phyloP scores from a whole-genome alignment of 441 rosid genomes.

The Adansonia grandidieri region DNA sequence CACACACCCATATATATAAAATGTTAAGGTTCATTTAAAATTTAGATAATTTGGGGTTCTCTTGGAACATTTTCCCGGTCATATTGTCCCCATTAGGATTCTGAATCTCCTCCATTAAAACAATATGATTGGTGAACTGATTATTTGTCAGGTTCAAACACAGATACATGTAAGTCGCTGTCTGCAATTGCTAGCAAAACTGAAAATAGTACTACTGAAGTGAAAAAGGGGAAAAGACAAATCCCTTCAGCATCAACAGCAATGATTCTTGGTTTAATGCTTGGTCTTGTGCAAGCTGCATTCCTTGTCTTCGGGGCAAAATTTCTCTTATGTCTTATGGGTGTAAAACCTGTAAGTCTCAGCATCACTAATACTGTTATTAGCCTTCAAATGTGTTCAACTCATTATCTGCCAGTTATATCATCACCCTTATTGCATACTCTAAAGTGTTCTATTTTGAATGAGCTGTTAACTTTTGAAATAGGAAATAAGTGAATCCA shows the following conservation, averaged over 20 bases:
- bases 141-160: constrained; percentile 36
- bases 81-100: background rate
- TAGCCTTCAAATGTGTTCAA: background rate
- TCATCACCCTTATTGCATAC: background rate
- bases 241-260: constrained; percentile 80
- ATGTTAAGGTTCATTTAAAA: too few species aligned
- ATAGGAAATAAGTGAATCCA: background rate
- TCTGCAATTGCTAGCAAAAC: constrained; percentile 25
- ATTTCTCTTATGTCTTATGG: constrained; percentile 55
- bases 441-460: background rate
- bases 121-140: background rate
- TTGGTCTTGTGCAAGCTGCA: constrained; percentile 66
- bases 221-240: constrained; percentile 43
- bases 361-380: background rate
- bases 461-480: background rate
- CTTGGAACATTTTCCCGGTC: background rate
- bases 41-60: background rate
- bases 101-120: background rate
- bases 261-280: constrained; percentile 51
- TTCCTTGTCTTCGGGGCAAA: constrained; percentile 58
- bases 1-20: too few species aligned
- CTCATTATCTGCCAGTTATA: background rate
- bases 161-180: constrained; percentile 30
- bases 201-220: constrained; percentile 21
- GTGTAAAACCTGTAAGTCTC: constrained; percentile 58